Evolutionary conservation across 306 rosid species (phyloP).

Genomic region (Coriaria nepalensis): DNA sequence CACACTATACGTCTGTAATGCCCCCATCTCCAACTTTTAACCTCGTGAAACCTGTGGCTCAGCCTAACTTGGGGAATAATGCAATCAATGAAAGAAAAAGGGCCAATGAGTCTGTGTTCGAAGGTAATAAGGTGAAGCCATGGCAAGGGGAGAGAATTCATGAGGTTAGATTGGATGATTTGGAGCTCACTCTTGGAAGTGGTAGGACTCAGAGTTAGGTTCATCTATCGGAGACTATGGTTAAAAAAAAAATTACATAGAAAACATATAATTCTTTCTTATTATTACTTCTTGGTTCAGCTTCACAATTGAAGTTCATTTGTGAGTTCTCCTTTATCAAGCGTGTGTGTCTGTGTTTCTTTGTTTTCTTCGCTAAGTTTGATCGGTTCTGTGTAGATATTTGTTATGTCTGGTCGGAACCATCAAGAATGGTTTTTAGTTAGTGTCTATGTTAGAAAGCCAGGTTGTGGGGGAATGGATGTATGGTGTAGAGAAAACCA

Average conservation of each 20-base stretch:
- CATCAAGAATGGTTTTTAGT: no score
- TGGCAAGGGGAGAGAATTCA: constrained; percentile 91
- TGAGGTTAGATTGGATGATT: constrained; percentile 68
- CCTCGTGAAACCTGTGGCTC: constrained; percentile 39
- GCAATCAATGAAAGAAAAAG: constrained; percentile 31
- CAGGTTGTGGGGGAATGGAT: no score
- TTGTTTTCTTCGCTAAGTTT: no score
- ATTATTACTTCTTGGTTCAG: not conserved
- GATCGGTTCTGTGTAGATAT: no score
- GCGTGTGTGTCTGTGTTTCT: no score
- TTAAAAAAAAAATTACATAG: not conserved
- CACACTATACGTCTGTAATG: constrained; percentile 23
- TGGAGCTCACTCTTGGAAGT: constrained; percentile 81
- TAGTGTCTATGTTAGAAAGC: no score
- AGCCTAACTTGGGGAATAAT: constrained; percentile 19
- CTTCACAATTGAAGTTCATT: no score
- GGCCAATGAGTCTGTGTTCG: constrained; percentile 36
- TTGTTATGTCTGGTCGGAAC: no score
- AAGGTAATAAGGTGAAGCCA: constrained; percentile 54
- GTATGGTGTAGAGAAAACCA: no score
- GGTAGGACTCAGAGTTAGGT: constrained; percentile 37
- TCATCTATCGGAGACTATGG: not conserved
- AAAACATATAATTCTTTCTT: not conserved
- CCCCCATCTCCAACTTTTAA: constrained; percentile 68
- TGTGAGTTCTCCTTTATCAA: no score